phyloP scores from a whole-genome alignment of 192 early-diverging fungal species.

The Backusella parvicylindrica region DNA sequence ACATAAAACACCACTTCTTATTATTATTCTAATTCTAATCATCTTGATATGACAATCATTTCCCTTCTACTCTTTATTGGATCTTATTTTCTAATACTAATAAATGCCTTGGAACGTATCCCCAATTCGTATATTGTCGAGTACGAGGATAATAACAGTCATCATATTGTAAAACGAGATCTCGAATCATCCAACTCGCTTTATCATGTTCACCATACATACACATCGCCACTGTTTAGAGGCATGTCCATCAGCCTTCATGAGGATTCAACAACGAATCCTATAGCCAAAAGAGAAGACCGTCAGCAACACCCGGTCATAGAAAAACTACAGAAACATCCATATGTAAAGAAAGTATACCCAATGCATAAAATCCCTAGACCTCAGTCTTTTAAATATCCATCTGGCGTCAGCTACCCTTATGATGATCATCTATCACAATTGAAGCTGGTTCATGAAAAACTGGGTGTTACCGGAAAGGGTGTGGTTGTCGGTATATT shows the following conservation, averaged over 20 bases:
- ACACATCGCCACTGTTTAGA: neutral
- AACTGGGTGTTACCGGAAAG: conserved; percentile 52
- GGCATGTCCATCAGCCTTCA: conserved; percentile 9
- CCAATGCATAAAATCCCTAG: conserved; percentile 16
- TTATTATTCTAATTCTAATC: neutral
- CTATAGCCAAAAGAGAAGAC: neutral
- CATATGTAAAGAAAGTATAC: conserved; percentile 22
- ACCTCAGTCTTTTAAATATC: neutral
- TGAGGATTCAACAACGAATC: neutral
- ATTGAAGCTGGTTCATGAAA: conserved; percentile 41
- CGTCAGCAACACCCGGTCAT: neutral
- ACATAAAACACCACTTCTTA: neutral
- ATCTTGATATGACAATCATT: neutral
- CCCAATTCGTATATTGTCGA: conserved; percentile 19
- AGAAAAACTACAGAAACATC: neutral
- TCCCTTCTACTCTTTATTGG: neutral
- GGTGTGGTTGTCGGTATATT: conserved; percentile 62
- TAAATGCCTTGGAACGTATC: neutral
- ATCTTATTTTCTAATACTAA: neutral
- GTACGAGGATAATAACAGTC: neutral
- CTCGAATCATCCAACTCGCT: neutral
- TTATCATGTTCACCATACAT: conserved; percentile 11
- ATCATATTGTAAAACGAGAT: neutral
- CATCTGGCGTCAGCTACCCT: neutral
- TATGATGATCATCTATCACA: conserved; percentile 40